These are phyloP conservation scores for Wickerhamiella bombiphila DNA, from an alignment of 805 yeast species.

Conservation along the genomic window DNA sequence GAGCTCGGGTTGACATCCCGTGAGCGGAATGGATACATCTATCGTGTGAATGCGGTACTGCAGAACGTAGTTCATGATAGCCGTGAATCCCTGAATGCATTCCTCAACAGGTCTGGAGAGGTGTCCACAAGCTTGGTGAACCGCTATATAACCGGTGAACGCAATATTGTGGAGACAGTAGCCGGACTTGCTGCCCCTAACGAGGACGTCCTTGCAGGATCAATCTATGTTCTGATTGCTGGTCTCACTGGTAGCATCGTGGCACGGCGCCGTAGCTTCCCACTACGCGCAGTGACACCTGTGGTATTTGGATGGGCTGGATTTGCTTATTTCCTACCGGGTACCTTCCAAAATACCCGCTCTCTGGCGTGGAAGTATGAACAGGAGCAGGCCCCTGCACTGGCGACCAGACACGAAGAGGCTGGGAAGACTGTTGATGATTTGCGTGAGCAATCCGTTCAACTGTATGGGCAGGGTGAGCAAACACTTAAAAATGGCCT, in stretches of 20 bases:
- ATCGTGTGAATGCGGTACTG: conserved; percentile 36
- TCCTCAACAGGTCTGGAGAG: conserved; percentile 25
- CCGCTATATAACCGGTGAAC: conserved; percentile 44
- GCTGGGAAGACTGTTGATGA: conserved; percentile 33
- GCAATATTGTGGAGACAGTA: conserved; percentile 46
- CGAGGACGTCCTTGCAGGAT: conserved; percentile 61
- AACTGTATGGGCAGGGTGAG: conserved; percentile 28
- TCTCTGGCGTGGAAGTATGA: conserved; percentile 47
- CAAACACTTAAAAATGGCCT: conserved; percentile 6
- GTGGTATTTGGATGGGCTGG: conserved; percentile 45
- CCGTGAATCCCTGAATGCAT: conserved; percentile 31
- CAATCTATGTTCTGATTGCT: conserved; percentile 53
- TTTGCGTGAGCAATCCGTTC: conserved; percentile 32
- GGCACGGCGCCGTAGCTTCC: conserved; percentile 49
- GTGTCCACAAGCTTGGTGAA: conserved; percentile 35
- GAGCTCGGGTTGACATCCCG: conserved; percentile 14
- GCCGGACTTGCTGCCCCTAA: conserved; percentile 46
- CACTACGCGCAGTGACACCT: conserved; percentile 44
- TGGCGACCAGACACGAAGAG: conserved; percentile 47
- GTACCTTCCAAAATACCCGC: conserved; percentile 49
- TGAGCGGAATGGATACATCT: conserved; percentile 40
- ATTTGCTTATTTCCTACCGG: conserved; percentile 57
- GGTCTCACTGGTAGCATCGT: conserved; percentile 57
- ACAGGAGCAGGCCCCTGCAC: conserved; percentile 38
- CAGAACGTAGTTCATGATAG: conserved; percentile 34